Conservation (phyloP, 257 asterid species). For the Nicotiana sylvestris region DNA sequence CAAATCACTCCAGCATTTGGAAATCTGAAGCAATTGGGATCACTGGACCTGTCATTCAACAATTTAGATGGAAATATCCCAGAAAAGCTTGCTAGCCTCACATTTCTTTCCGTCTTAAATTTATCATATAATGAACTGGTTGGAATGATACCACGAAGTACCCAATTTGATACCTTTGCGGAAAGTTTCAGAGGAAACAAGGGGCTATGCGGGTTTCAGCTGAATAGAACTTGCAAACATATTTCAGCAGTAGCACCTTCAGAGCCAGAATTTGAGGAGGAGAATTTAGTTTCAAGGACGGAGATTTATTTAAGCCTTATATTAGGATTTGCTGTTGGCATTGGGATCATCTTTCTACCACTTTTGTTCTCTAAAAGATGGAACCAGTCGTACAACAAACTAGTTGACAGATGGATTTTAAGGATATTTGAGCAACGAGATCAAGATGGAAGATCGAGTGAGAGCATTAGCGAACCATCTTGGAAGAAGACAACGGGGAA, state of each 20-base stretch:
- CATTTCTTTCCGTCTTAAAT: conserved; percentile 32
- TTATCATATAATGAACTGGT: conserved; percentile 30
- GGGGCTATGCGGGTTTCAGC: conserved; percentile 26
- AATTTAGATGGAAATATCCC: conserved; percentile 28
- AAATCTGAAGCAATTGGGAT: conserved; percentile 25
- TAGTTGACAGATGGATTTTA: conserved; percentile 5
- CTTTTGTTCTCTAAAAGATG: background rate
- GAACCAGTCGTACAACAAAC: conserved; percentile 7
- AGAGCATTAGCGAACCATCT: background rate
- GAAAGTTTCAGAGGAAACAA: conserved; percentile 26
- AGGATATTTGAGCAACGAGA: background rate
- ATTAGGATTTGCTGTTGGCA: conserved; percentile 17
- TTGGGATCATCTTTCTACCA: conserved; percentile 10
- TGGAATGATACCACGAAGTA: conserved; percentile 32
- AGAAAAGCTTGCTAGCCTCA: conserved; percentile 12
- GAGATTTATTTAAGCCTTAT: conserved; percentile 23
- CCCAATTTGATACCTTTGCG: conserved; percentile 30
- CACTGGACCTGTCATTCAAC: conserved; percentile 38
- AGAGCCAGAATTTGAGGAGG: conserved; percentile 3
- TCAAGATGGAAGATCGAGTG: background rate
- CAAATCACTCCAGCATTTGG: conserved; percentile 31
- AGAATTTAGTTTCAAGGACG: background rate
- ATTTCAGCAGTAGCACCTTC: background rate
- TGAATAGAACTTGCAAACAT: conserved; percentile 1
- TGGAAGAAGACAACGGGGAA: background rate